Base-by-base conservation (phyloP, 768 basidiomycete genomes). In the Lentinula lateritia region DNA sequence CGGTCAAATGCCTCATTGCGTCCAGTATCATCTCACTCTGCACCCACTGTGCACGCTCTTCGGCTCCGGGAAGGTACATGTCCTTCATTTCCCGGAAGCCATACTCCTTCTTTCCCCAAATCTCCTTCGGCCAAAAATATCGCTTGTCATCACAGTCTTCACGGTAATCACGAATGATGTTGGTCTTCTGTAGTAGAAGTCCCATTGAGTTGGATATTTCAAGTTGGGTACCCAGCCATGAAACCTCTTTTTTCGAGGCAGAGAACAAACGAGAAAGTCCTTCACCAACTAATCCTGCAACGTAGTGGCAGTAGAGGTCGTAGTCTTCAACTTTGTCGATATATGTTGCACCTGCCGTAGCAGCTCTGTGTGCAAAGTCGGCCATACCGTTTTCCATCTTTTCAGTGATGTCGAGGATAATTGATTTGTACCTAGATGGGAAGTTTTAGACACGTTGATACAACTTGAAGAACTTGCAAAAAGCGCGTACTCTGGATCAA, bases 321-420 rank as follows among this genome's bases (percentile, higher is more conserved):
- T 95, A 99, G 66, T 97, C 94, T 41, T 85, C 79, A 58, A 94
- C 75, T 6, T 89, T 86, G 50, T 85, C 82, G 59, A 97, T 81
- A 68, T 89, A 88, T 64, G 86, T 81, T 48, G 83, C 76, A 55
- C 86, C 87, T 0, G 85, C 85, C 5, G 87, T 76, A 5, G 88
- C 88, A 5, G 92, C 88, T 65, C 87, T 86, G 74, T 92, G 92
- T 0, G 93, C 88, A 69, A 90, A 98, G 73, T 96, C 93, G 23
- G 97, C 94, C 96, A 99, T 99, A 18, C 96, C 96, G 3, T 75
- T 80, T 60, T 87, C 87, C 96, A 98, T 98, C 76, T 95, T 95
- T 50, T 78, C 74, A 57, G 83, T 79, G 62, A 96, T 93, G 71
- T 92, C 87, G 58, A 91, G 74, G 63, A 99, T 98, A 71, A 94